Percentiles rank a stretch among this genome's conserved stretches.
Evolutionary conservation across 2,329 filamentous ascomycete species (phyloP).

Genomic region (Sporothrix variecibatus): DNA sequence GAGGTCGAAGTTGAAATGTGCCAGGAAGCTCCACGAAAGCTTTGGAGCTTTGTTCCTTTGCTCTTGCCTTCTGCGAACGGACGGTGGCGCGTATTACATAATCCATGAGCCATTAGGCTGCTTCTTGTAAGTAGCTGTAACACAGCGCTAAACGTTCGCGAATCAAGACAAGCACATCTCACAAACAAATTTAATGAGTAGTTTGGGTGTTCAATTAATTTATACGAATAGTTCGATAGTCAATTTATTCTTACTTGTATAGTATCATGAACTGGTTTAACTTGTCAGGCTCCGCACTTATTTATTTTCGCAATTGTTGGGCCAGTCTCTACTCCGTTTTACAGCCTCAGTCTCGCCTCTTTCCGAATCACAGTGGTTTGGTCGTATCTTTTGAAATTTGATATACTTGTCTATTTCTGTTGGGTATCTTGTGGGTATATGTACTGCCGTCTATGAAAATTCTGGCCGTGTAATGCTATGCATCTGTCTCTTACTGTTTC

Average conservation of each 20-base stretch:
- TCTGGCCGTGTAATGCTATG: not conserved
- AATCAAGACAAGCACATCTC: not conserved
- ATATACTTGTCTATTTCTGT: not conserved
- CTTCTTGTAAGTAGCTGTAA: not conserved
- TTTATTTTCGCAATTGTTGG: not conserved
- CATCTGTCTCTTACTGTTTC: not conserved
- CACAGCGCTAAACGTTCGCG: not conserved
- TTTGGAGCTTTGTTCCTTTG: constrained; percentile 6
- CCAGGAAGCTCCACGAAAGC: not conserved
- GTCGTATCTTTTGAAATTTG: not conserved
- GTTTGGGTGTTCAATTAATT: not conserved
- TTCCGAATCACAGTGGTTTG: not conserved
- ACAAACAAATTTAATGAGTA: not conserved
- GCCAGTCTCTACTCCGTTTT: not conserved
- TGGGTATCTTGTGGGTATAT: constrained; percentile 10
- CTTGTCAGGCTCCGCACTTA: not conserved
- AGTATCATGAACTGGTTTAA: too few relatives aligned
- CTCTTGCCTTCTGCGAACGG: constrained; percentile 2
- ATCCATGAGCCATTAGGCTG: not conserved
- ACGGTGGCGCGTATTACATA: constrained; percentile 16
- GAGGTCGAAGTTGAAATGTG: not conserved
- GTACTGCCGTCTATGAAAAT: not conserved
- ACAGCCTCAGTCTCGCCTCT: not conserved
- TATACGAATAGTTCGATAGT: not conserved
- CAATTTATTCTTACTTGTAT: not conserved